phyloP scores from a whole-genome alignment of 352 stramenopile genomes.

The Phytophthora cryptogea region DNA sequence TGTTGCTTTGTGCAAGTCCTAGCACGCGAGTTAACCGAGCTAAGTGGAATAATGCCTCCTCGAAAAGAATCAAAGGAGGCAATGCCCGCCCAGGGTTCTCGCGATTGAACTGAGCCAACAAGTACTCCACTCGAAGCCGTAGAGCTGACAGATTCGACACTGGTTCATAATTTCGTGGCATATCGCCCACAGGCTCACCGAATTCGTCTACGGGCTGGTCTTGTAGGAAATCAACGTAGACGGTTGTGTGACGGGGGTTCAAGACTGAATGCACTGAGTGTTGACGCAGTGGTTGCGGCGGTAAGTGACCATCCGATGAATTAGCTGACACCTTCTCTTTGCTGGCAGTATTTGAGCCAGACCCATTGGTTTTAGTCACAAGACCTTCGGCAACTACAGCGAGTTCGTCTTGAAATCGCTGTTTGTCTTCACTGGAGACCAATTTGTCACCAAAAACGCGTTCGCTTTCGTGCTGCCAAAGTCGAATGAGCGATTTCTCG shows the following conservation, averaged over 20 bases:
- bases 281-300: constrained; percentile 17
- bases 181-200: constrained; percentile 73
- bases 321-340: constrained; percentile 20
- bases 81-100: constrained; percentile 64
- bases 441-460: constrained; percentile 83
- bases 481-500: constrained; percentile 57
- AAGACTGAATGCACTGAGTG: constrained; percentile 18
- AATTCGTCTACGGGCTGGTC: constrained; percentile 86
- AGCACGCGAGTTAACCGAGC: constrained; percentile 84
- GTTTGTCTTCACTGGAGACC: constrained; percentile 74
- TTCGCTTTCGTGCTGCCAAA: constrained; percentile 89
- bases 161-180: constrained; percentile 85
- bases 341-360: constrained; percentile 16
- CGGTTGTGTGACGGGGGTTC: constrained; percentile 3
- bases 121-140: constrained; percentile 55
- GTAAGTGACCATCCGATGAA: constrained; percentile 4
- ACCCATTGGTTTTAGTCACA: constrained; percentile 19
- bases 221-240: constrained; percentile 89
- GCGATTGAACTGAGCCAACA: constrained; percentile 83
- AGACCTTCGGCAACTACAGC: constrained; percentile 49
- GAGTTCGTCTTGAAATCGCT: constrained; percentile 65
- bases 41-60: constrained; percentile 89
- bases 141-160: constrained; percentile 52
- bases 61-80: constrained; percentile 89
- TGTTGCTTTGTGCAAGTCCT: constrained; percentile 82